Evolutionary conservation across 179 eudicot genomes (phyloP), one percentile per base, ranked within the genome.

Genomic region (Dionaea muscipula): DNA sequence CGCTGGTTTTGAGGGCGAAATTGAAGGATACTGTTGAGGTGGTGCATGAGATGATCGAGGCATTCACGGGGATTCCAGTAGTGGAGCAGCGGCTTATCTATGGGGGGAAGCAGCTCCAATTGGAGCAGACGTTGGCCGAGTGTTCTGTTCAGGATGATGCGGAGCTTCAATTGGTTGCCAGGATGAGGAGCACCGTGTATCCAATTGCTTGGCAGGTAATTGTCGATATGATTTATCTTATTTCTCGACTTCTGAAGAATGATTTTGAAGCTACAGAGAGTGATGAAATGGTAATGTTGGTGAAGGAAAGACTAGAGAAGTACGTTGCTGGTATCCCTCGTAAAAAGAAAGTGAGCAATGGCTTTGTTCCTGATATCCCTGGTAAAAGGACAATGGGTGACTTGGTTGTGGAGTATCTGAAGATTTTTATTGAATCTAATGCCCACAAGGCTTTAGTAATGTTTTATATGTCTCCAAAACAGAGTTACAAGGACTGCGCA

Each of bases 131-230:
- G 0, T 28, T 93, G 33, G 68, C 67, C n/a, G 74, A 76, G 2
- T 85, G 82, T 26, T 39, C 33, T 1, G 60, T 93, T 0, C 63
- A 79, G 57, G 81, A 76, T 3, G 95, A 93, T 26, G 74, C 83
- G 0, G 69, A 61, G 7, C 55, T 93, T 15, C 82, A 88, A 21
- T 27, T 93, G 49, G 94, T 88, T 0, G 94, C 83, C 0, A 63
- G 85, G 0, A 71, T 93, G 84, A 61, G 89, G 46, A 82, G 93
- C 73, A 79, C 96, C 0, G 61, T 20, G 14, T 78, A 88, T 52
- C 90, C 96, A 0, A 48, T 40, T 21, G 82, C 85, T 0, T 88
- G 86, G 82, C 73, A 68, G 63, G 64, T 79, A 35, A 63, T 81
- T 17, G 71, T 63, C 39, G 80, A 75, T 0, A 53, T 83, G 37